Evolutionary conservation across 2,329 filamentous ascomycete genomes (phyloP), one percentile per base, ranked within the genome.

Genomic region (Gyromitra esculenta): DNA sequence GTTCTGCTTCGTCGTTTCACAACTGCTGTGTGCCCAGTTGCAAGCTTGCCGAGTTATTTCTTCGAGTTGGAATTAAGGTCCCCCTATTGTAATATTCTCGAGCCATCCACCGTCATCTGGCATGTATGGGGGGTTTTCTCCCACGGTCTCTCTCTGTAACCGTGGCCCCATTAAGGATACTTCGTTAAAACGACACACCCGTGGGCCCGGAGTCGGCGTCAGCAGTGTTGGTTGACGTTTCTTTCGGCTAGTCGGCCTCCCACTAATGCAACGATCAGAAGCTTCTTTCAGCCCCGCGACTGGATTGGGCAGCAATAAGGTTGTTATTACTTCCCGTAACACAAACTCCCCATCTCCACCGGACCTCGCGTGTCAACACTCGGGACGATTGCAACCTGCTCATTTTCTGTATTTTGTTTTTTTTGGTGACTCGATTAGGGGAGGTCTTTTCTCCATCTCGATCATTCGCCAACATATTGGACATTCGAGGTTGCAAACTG

Each of bases 281-380:
- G 35, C 67, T 71, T 71, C 66, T 69, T 69, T 69, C 66, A 69
- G 66, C 66, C 66, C 39, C 66, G 52, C 9, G 18, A 21, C 68
- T 18, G 18, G 5, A 71, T 41, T 52, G n/a, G n/a, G 18, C 5
- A 25, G 15, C 13, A 37, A 13, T 31, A 1, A 15, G n/a, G 41
- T n/a, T 37, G 25, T 18, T 57, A 57, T 57, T 39, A n/a, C 48
- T 52, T 52, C 52, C 8, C 37, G 50, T 11, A 15, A 37, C 50
- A 54, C 48, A n/a, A 56, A 59, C 21, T 31, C 4, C 66, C 59
- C 37, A 45, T 50, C 39, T 48, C 52, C 65, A 50, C 21, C n/a
- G 13, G 31, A 60, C 31, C 48, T 31, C 52, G 52, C 52, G 52
- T 56, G 52, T 18, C 21, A 8, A 60, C 57, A n/a, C 15, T 31